Evolutionary conservation across 1,139 yeast genomes (phyloP).

Genomic region (Taphrina pruni): DNA sequence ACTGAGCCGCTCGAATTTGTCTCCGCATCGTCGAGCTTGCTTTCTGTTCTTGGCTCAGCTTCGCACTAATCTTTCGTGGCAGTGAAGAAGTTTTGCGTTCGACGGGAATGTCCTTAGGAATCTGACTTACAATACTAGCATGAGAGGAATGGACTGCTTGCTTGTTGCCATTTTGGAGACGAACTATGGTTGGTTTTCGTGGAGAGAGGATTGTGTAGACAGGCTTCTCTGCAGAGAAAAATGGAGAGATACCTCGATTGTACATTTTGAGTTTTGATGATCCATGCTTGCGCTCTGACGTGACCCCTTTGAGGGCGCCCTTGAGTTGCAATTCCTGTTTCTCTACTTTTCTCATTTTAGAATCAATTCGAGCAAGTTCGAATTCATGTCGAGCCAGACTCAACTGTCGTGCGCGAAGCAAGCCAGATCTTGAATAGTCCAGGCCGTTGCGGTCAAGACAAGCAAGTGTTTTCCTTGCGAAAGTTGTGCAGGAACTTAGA

Average conservation of each 20-base stretch:
- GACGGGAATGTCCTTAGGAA: not conserved
- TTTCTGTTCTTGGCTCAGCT: not conserved
- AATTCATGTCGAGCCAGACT: slow-evolving; percentile 1
- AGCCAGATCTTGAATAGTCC: not conserved
- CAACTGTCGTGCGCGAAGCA: not conserved
- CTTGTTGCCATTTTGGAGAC: not conserved
- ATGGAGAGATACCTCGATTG: slow-evolving; percentile 3
- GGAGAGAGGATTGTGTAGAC: not conserved
- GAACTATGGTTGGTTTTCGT: not conserved
- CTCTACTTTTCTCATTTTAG: slow-evolving; percentile 1
- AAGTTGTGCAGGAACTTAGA: not conserved
- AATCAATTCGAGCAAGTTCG: slow-evolving; percentile 12
- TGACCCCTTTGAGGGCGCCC: not conserved
- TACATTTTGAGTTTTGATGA: not conserved
- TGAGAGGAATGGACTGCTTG: slow-evolving; percentile 9
- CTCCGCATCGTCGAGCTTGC: not conserved
- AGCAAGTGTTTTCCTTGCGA: slow-evolving; percentile 13
- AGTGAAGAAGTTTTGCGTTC: not conserved
- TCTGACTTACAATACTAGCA: slow-evolving; percentile 5
- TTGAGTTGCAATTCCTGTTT: slow-evolving; percentile 8
- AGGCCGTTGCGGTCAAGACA: not conserved
- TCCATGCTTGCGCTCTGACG: not conserved
- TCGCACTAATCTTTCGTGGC: not conserved
- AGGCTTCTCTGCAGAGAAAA: slow-evolving; percentile 11
- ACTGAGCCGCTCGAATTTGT: slow-evolving; percentile 2